These are phyloP conservation scores for Paspalum vaginatum DNA, from an alignment of 176 grass and related monocot species.

Conservation along the genomic window DNA sequence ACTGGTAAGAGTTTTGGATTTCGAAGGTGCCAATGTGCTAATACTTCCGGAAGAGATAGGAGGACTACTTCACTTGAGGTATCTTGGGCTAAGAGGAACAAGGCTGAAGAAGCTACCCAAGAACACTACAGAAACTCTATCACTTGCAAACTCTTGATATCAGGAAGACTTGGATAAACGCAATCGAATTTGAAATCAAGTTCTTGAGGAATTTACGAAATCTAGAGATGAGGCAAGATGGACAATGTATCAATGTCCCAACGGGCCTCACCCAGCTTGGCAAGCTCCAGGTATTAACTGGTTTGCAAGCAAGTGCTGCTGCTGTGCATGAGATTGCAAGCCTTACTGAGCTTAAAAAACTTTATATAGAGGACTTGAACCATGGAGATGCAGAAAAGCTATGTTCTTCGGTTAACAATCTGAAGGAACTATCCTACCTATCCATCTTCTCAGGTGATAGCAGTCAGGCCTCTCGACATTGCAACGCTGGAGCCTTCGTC, in stretches of 20 bases:
- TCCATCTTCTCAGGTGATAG: conserved; percentile 43
- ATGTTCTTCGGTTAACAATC: conserved; percentile 47
- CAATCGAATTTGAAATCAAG: conserved; percentile 41
- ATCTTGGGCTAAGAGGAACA: conserved; percentile 51
- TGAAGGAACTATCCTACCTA: conserved; percentile 46
- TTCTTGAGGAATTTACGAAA: conserved; percentile 45
- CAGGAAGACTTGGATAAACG: conserved; percentile 42
- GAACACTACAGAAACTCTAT: conserved; percentile 39
- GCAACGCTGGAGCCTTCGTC: conserved; percentile 39
- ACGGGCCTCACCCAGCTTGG: conserved; percentile 32
- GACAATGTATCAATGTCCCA: conserved; percentile 38
- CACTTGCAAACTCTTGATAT: conserved; percentile 57
- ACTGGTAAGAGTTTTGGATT: conserved; percentile 46
- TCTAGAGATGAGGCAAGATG: conserved; percentile 58
- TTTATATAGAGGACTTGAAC: conserved; percentile 43
- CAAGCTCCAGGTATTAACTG: conserved; percentile 51
- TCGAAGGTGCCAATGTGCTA: conserved; percentile 44
- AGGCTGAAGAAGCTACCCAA: conserved; percentile 49
- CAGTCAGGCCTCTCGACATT: conserved; percentile 36
- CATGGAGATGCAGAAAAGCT: conserved; percentile 33
- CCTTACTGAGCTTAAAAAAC: conserved; percentile 46
- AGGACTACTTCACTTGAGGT: conserved; percentile 50
- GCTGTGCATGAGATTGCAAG: conserved; percentile 38
- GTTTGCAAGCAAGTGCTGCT: conserved; percentile 34
- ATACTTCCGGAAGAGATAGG: conserved; percentile 47